Evolutionary conservation across 768 basidiomycete species (phyloP).

Genomic region (Auricularia cornea): DNA sequence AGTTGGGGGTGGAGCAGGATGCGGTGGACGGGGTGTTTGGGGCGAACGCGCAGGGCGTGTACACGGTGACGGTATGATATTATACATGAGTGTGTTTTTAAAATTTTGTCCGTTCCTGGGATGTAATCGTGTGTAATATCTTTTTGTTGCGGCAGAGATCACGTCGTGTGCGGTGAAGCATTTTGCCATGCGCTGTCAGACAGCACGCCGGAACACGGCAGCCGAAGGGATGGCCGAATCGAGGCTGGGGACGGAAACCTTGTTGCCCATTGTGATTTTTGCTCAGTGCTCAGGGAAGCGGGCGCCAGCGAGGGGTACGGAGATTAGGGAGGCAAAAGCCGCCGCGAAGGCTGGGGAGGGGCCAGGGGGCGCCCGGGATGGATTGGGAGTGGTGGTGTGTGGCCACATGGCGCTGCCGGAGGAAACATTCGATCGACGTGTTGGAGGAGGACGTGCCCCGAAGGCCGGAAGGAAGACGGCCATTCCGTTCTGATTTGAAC

Average conservation of each 20-base stretch:
- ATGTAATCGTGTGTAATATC: neutral
- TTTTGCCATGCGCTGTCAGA: neutral
- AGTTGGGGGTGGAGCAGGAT: constrained; percentile 71
- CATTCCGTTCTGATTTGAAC: neutral
- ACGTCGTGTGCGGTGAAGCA: neutral
- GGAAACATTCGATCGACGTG: neutral
- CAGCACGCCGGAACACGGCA: too few species aligned
- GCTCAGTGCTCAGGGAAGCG: too few species aligned
- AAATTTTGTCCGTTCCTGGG: neutral
- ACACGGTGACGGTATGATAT: constrained; percentile 13
- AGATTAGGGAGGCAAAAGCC: too few species aligned
- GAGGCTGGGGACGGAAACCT: neutral
- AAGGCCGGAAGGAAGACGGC: neutral
- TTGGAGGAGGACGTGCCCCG: neutral
- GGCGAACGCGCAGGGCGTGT: constrained; percentile 39
- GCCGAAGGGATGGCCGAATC: neutral
- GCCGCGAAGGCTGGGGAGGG: too few species aligned
- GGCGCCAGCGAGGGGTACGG: neutral
- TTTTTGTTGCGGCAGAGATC: neutral
- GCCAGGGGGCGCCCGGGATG: neutral
- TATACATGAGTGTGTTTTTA: neutral
- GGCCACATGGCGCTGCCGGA: neutral
- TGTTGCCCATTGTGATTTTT: too few species aligned
- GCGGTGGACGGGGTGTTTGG: constrained; percentile 67
- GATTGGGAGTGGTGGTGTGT: neutral